Evolutionary conservation across 371 early-diverging fungal species (phyloP).

Genomic region (Neoconidiobolus thromboides): DNA sequence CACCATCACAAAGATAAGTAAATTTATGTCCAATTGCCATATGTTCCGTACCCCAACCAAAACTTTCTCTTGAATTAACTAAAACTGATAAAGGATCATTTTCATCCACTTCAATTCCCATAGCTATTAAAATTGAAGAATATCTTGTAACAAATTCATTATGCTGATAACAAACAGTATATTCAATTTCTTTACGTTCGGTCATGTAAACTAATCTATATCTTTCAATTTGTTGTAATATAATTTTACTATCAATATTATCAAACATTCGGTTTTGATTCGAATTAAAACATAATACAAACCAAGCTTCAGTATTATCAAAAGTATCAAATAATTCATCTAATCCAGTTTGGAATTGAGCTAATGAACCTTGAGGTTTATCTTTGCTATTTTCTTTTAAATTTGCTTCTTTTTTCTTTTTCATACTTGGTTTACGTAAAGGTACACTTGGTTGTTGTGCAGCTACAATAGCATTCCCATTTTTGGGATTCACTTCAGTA

Average conservation of each 20-base stretch:
- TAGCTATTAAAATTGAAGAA: constrained; percentile 11
- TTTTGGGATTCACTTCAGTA: constrained; percentile 58
- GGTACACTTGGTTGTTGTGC: constrained; percentile 33
- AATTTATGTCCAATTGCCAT: constrained; percentile 30
- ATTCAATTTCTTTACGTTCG: constrained; percentile 29
- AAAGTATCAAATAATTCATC: constrained; percentile 60
- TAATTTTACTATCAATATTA: constrained; percentile 52
- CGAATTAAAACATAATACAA: constrained; percentile 61
- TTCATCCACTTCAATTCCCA: constrained; percentile 18
- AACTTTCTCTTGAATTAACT: constrained; percentile 16
- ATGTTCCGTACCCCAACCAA: constrained; percentile 16
- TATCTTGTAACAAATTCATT: constrained; percentile 44
- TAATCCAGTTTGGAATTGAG: constrained; percentile 51
- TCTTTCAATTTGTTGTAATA: constrained; percentile 40
- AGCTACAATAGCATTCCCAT: constrained; percentile 40
- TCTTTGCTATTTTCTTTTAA: not conserved
- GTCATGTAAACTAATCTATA: constrained; percentile 41
- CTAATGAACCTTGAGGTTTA: constrained; percentile 26
- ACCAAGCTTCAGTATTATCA: constrained; percentile 71
- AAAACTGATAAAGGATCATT: constrained; percentile 16
- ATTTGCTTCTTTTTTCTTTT: constrained; percentile 1
- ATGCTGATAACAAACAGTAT: constrained; percentile 36
- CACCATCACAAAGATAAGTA: constrained; percentile 44
- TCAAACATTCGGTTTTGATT: constrained; percentile 11
- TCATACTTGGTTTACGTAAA: constrained; percentile 17